Conservation (phyloP, 75 land plant genomes). For the Pinus tabuliformis region DNA sequence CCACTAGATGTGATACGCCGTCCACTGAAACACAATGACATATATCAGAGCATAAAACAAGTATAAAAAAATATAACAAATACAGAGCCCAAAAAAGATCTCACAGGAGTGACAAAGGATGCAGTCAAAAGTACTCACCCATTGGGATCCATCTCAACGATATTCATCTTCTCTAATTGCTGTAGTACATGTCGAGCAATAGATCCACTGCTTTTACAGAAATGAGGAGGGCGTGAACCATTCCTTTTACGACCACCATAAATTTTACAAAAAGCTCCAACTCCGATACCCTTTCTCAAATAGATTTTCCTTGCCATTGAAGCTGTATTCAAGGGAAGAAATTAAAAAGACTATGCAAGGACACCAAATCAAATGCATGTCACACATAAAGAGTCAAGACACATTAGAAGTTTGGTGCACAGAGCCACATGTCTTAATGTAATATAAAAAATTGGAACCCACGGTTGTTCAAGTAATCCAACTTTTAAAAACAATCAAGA, state of each 20-base stretch:
- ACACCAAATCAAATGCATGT: too few relatives aligned
- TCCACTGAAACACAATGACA: conserved; percentile 43
- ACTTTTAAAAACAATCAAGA: too few relatives aligned
- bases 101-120: not conserved
- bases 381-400: too few relatives aligned
- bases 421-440: too few relatives aligned
- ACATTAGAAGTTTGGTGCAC: too few relatives aligned
- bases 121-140: conserved; percentile 46
- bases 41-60: too few relatives aligned
- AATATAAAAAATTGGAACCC: too few relatives aligned
- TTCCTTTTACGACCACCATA: conserved; percentile 88
- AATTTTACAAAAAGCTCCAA: conserved; percentile 79
- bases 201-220: conserved; percentile 86
- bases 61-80: too few relatives aligned
- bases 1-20: conserved; percentile 80
- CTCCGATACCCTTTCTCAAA: conserved; percentile 80
- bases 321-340: conserved; percentile 29
- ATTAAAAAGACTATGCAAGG: too few relatives aligned
- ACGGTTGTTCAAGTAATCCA: too few relatives aligned
- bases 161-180: conserved; percentile 69
- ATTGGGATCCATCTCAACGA: conserved; percentile 62
- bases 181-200: conserved; percentile 83
- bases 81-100: too few relatives aligned
- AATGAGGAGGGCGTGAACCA: conserved; percentile 80
- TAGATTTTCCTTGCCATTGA: conserved; percentile 95